Evolutionary conservation across 192 early-diverging fungal species (phyloP).

Genomic region (Funneliformis mosseae): DNA sequence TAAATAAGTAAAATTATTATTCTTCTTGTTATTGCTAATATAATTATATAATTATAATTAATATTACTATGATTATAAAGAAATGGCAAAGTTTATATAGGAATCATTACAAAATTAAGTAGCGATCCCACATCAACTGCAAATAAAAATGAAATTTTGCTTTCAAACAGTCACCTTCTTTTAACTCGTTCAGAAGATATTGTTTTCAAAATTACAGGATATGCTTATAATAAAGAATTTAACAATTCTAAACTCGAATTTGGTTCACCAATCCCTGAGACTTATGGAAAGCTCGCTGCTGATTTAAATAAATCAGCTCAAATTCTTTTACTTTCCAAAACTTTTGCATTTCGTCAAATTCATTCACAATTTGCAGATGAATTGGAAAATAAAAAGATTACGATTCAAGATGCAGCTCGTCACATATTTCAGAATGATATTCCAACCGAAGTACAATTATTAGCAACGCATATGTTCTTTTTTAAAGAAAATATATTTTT

Average conservation of each 20-base stretch:
- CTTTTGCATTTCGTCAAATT: constrained; percentile 39
- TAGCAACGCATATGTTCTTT: constrained; percentile 63
- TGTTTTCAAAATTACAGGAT: constrained; percentile 49
- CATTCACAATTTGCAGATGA: constrained; percentile 43
- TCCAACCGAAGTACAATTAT: constrained; percentile 31
- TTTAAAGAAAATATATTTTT: constrained; percentile 55
- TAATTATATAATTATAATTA: neutral
- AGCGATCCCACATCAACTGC: neutral
- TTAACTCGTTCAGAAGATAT: constrained; percentile 45
- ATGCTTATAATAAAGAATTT: constrained; percentile 26
- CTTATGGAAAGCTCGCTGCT: constrained; percentile 27
- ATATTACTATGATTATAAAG: neutral
- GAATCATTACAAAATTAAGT: neutral
- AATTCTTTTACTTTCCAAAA: constrained; percentile 40
- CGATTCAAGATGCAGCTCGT: constrained; percentile 38
- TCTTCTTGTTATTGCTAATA: neutral
- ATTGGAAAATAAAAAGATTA: constrained; percentile 29
- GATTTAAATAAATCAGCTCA: constrained; percentile 42
- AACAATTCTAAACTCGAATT: constrained; percentile 4
- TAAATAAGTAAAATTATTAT: neutral
- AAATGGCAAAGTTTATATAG: neutral
- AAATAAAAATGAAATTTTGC: neutral
- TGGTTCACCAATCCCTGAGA: constrained; percentile 24
- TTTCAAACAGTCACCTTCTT: neutral
- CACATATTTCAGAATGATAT: constrained; percentile 42